Percentiles rank a stretch among this genome's conserved stretches.
Evolutionary conservation across 176 grass and related monocot genomes (phyloP).

Genomic region (Tillandsia leiboldiana): DNA sequence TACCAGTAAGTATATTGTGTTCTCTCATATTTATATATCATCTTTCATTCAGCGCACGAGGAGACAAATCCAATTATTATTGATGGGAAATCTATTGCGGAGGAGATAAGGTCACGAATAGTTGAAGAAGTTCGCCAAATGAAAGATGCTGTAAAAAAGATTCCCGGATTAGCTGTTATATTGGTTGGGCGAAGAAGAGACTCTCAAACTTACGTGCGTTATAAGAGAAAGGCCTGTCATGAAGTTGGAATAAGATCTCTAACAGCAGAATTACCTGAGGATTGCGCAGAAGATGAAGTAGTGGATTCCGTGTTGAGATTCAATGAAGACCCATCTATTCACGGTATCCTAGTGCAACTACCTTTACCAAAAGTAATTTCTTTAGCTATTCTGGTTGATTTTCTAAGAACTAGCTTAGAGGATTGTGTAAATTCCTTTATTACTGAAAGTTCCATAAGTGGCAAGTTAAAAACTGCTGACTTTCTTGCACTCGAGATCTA

Average conservation of each 20-base stretch:
- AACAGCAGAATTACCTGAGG: slow-evolving; percentile 47
- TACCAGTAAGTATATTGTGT: neutral
- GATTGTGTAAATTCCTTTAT: neutral
- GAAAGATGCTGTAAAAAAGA: slow-evolving; percentile 34
- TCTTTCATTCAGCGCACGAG: slow-evolving; percentile 30
- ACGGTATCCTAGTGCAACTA: slow-evolving; percentile 88
- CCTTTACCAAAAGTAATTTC: slow-evolving; percentile 71
- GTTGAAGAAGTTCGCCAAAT: slow-evolving; percentile 48
- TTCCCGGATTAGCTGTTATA: slow-evolving; percentile 77
- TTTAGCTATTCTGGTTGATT: slow-evolving; percentile 4
- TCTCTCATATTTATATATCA: neutral
- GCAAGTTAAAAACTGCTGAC: neutral
- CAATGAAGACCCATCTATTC: slow-evolving; percentile 78
- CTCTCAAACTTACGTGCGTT: slow-evolving; percentile 64
- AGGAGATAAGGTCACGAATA: slow-evolving; percentile 68
- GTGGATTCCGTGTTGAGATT: slow-evolving; percentile 47
- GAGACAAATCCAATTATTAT: slow-evolving; percentile 35
- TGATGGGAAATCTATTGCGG: slow-evolving; percentile 69
- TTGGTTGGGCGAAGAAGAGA: slow-evolving; percentile 83
- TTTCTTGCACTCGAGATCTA: neutral
- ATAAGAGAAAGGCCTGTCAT: slow-evolving; percentile 75
- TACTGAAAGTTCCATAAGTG: neutral
- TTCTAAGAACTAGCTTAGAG: neutral
- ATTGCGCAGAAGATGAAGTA: slow-evolving; percentile 64
- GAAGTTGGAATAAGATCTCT: slow-evolving; percentile 89